Evolutionary conservation across 257 asterid genomes (phyloP), one percentile per base, ranked within the genome.

Genomic region (Primulina tabacum): DNA sequence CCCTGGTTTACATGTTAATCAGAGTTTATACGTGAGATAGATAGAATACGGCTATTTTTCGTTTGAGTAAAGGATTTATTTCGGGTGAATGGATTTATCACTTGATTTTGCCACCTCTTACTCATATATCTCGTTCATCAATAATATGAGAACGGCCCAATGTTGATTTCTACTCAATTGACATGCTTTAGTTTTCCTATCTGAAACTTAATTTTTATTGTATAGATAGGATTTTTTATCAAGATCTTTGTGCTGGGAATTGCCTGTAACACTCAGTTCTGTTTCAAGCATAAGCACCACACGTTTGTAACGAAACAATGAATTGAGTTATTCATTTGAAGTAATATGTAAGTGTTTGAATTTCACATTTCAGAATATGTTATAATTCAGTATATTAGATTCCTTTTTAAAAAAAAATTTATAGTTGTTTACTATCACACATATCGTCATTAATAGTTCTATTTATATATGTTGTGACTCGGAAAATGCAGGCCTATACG

Each of bases 401-500:
- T 28, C 2, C 30, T 28, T 24, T 24, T 24, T 3, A 1, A 28
- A 28, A 2, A 1, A 28, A 0, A 28, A 1, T 28, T 28, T 28
- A 2, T 28, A 30, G 18, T 64, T 55, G 12, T 34, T 12, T 32
- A 65, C 9, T n/a, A 28, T 16, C 69, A 43, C 4, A 24, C 50
- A 20, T 63, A 40, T 63, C 26, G 50, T 53, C 30, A 64, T 40
- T 20, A 29, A 38, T 63, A 68, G 52, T 32, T 9, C 34, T 63
- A 35, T 35, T 7, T 33, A 14, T 62, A 58, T 10, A 34, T 68
- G 26, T 55, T 58, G 69, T 68, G 43, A 75, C 60, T 24, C 60
- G 63, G 58, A 73, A 70, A 69, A 55, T 53, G 58, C 80, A 92
- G 97, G 98, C 97, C 47, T 90, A 92, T 69, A 90, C 98, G 26